These are phyloP conservation scores for Apiospora rasikravindrae DNA, from an alignment of 2,329 filamentous ascomycete genomes.

Conservation along the genomic window DNA sequence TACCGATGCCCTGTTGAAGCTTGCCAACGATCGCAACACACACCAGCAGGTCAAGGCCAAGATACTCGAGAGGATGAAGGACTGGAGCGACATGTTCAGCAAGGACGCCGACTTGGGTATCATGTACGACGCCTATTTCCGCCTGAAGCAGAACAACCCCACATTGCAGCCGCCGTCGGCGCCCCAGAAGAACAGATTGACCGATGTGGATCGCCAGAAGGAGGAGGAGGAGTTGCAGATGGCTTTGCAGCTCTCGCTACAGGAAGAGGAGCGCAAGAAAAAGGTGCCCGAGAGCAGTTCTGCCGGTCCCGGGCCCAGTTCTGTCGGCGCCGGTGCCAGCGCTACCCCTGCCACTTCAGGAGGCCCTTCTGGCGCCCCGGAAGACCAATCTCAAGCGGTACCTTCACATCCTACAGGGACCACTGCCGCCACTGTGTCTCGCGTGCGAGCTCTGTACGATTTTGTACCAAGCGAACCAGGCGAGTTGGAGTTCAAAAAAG, in stretches of 20 bases:
- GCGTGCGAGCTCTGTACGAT: conserved; percentile 91
- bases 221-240: conserved; percentile 98
- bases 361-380: conserved; percentile 28
- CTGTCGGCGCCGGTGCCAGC: conserved; percentile 33
- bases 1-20: conserved; percentile 88
- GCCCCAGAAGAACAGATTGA: conserved; percentile 90
- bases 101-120: conserved; percentile 91
- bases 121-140: conserved; percentile 94
- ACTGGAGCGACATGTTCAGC: conserved; percentile 95
- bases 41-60: conserved; percentile 97
- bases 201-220: conserved; percentile 86
- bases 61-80: conserved; percentile 94
- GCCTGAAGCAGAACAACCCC: conserved; percentile 83
- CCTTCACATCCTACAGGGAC: conserved; percentile 77
- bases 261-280: conserved; percentile 77
- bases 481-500: conserved; percentile 94
- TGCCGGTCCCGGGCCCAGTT: conserved; percentile 37
- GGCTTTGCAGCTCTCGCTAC: conserved; percentile 88
- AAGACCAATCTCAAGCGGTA: conserved; percentile 49
- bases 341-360: conserved; percentile 28
- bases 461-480: conserved; percentile 93
- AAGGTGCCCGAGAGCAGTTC: conserved; percentile 44
- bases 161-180: conserved; percentile 91
- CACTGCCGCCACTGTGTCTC: conserved; percentile 93
- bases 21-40: conserved; percentile 93